Base-by-base conservation (phyloP, 345 rosid species). In the Mallotus nudiflorus region DNA sequence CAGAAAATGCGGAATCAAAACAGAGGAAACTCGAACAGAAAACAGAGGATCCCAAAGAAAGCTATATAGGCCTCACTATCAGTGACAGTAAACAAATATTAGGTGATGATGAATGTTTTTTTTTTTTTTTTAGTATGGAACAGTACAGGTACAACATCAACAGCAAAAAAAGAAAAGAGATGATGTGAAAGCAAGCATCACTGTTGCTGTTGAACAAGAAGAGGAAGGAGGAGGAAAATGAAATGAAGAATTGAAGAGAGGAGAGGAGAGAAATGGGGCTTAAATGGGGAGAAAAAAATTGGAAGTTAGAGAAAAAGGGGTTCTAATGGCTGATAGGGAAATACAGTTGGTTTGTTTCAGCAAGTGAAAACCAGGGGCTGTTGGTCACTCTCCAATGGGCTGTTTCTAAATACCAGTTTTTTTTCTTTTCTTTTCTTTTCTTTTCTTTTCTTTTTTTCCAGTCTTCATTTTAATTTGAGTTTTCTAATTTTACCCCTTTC, bases 321-420 rank as follows among this genome's bases (percentile, higher is more conserved):
- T 35, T 67, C 45, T 24, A 55, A 42, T 9, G 11, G 69, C 25
- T 66, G 67, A 67, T 69, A 62, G 69, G 73, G 62, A 64, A 61
- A 67, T 33, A 67, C 67, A 29, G 79, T 73, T 73, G 76, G 83
- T 75, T 70, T 77, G 48, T 20, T 67, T 51, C 77, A 44, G 66
- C 35, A 71, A 52, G 73, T 50, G 73, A 87, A 89, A 87, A 89
- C 95, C 95, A 85, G 91, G 95, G 90, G 95, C 95, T 88, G 75
- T 84, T 40, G 48, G 70, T n/a, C 39, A 55, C 25, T 73, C 73
- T 76, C 77, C 88, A n/a, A 69, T 89, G 95, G 90, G 95, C 91
- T 80, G 69, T 72, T 82, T 78, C 6, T 65, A 70, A 82, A 70
- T 65, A 75, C 78, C 71, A 85, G 82, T 77, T 71, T 80, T 44